Percentiles rank a stretch among this genome's conserved stretches.
Evolutionary conservation across 2,329 filamentous ascomycete species (phyloP).

Genomic region (Cladophialophora carrionii): DNA sequence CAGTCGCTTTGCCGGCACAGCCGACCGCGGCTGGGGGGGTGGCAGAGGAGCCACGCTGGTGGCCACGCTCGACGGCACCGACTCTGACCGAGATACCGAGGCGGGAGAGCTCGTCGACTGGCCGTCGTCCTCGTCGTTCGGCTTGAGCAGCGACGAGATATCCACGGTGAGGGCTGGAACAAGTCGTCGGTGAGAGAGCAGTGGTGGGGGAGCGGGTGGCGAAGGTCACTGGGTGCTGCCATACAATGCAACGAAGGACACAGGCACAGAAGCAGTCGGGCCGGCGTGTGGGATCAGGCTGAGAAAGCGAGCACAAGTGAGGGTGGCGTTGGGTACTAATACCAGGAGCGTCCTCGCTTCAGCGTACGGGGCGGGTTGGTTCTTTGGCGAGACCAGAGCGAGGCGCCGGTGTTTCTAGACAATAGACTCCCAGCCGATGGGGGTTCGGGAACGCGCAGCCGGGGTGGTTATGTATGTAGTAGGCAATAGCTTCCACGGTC

Average conservation of each 20-base stretch:
- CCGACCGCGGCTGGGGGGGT: conserved; percentile 32
- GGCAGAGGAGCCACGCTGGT: conserved; percentile 35
- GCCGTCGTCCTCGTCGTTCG: conserved; percentile 40
- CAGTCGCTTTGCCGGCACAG: conserved; percentile 43
- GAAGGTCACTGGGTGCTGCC: conserved; percentile 20
- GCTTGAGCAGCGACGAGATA: conserved; percentile 88
- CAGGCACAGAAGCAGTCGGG: conserved; percentile 6
- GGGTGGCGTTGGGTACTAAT: conserved; percentile 12
- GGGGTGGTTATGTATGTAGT: conserved; percentile 8
- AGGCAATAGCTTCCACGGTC: conserved; percentile 7
- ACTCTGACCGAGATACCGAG: conserved; percentile 33
- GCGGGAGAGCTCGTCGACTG: conserved; percentile 36
- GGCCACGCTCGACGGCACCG: conserved; percentile 32
- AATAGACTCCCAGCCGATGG: conserved; percentile 14
- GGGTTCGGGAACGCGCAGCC: conserved; percentile 7
- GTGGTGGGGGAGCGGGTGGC: conserved; percentile 5
- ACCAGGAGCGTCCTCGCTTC: conserved; percentile 9
- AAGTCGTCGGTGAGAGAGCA: conserved; percentile 1
- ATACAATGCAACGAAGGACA: conserved; percentile 16
- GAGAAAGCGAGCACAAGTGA: conserved; percentile 24
- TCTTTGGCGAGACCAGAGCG: conserved; percentile 25
- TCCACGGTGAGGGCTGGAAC: conserved; percentile 69
- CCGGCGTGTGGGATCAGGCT: conserved; percentile 19
- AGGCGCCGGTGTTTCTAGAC: conserved; percentile 28
- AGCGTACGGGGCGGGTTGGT: conserved; percentile 13